A percentile compares a stretch with the other conserved stretches of the same genome.
These are phyloP conservation scores for Penicillium nordicum DNA, from an alignment of 2,329 filamentous ascomycete genomes.

Conservation along the genomic window DNA sequence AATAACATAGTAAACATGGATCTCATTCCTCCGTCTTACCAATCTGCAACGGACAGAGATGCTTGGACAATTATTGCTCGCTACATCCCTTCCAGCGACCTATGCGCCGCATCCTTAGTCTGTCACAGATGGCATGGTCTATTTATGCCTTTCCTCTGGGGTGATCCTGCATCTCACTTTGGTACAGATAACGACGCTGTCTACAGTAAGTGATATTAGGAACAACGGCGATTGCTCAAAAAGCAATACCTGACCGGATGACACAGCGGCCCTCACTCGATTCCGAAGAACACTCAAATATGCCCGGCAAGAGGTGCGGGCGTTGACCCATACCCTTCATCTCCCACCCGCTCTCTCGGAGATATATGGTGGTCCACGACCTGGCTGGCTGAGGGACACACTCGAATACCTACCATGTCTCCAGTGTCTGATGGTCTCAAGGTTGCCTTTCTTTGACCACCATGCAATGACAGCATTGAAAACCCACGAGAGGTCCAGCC, in stretches of 20 bases:
- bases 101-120: slow-evolving; percentile 56
- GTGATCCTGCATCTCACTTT: slow-evolving; percentile 61
- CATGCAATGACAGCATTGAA: slow-evolving; percentile 52
- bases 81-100: slow-evolving; percentile 55
- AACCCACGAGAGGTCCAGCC: slow-evolving; percentile 19
- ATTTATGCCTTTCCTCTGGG: slow-evolving; percentile 61
- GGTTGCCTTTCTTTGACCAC: slow-evolving; percentile 61
- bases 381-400: slow-evolving; percentile 58
- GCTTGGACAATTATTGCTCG: slow-evolving; percentile 55
- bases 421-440: slow-evolving; percentile 58
- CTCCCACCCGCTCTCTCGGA: slow-evolving; percentile 59
- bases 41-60: slow-evolving; percentile 54
- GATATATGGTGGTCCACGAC: slow-evolving; percentile 57
- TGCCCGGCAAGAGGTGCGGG: slow-evolving; percentile 51
- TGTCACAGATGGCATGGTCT: slow-evolving; percentile 56
- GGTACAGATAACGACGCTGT: slow-evolving; percentile 58
- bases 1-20: slow-evolving; percentile 45
- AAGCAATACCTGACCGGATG: background rate
- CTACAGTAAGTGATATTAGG: slow-evolving; percentile 43
- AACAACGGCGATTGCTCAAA: background rate
- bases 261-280: slow-evolving; percentile 54
- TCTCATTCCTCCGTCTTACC: slow-evolving; percentile 58
- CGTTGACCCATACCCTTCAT: slow-evolving; percentile 60
- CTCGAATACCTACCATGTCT: slow-evolving; percentile 57
- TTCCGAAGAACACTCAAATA: slow-evolving; percentile 57